Conservation (phyloP, 1,284 basidiomycete genomes). For the Rhizopogon parksii region DNA sequence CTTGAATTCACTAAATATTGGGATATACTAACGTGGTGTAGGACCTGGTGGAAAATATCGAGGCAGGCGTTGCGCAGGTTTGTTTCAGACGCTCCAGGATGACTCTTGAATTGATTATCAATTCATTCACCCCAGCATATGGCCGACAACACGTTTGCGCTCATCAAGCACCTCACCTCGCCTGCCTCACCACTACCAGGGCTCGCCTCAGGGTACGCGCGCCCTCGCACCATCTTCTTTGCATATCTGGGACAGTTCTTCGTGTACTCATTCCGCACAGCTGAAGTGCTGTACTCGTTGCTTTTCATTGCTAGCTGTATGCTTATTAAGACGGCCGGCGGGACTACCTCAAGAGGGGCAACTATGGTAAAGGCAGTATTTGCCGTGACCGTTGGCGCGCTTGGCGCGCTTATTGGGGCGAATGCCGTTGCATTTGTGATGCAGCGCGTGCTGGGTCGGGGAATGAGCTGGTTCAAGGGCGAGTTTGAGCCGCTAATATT, state of each 20-base stretch:
- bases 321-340: constrained; percentile 33
- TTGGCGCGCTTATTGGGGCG: constrained; percentile 56
- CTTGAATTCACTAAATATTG: not conserved
- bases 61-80: constrained; percentile 71
- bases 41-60: constrained; percentile 78
- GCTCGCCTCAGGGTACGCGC: constrained; percentile 48
- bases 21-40: constrained; percentile 20
- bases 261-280: constrained; percentile 68
- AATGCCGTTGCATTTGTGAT: constrained; percentile 75
- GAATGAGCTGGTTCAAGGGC: constrained; percentile 74
- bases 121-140: constrained; percentile 59
- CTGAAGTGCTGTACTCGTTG: constrained; percentile 62
- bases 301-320: constrained; percentile 43
- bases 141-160: constrained; percentile 83
- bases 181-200: constrained; percentile 56
- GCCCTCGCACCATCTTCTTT: constrained; percentile 72
- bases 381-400: constrained; percentile 42
- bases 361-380: constrained; percentile 33
- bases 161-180: constrained; percentile 76
- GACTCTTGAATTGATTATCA: not conserved
- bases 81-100: not conserved
- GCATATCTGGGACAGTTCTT: constrained; percentile 65
- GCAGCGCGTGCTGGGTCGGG: constrained; percentile 54
- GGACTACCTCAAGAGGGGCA: constrained; percentile 27
- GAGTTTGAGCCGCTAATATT: constrained; percentile 68